phyloP scores from a whole-genome alignment of 768 basidiomycete genomes.

The Mycena sanguinolenta region DNA sequence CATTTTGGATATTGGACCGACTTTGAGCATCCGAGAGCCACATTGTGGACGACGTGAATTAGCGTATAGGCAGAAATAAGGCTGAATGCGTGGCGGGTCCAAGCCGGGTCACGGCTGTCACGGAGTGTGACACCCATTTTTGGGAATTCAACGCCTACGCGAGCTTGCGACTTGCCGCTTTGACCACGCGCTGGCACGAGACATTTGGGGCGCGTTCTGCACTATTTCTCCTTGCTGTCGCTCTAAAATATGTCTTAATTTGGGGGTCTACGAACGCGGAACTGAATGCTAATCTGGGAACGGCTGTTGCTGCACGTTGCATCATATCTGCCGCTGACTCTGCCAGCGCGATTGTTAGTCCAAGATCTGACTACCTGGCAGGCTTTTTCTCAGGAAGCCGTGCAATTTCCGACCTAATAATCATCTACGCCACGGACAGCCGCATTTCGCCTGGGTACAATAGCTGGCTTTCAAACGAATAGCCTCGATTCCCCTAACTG shows the following conservation, averaged over 20 bases:
- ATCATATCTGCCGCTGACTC: no score
- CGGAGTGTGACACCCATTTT: background rate
- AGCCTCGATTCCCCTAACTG: background rate
- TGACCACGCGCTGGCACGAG: background rate
- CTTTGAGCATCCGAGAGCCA: conserved; percentile 80
- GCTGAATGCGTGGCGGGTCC: conserved; percentile 16
- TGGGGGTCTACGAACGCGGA: no score
- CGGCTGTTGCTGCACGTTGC: background rate
- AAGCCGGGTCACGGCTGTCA: background rate
- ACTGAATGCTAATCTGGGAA: background rate
- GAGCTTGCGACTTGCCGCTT: conserved; percentile 7
- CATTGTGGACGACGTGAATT: conserved; percentile 52
- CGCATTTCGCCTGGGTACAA: conserved; percentile 6
- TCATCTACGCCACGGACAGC: no score
- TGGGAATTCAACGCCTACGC: background rate
- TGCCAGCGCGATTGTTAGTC: no score
- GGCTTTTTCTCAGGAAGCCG: no score
- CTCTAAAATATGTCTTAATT: background rate
- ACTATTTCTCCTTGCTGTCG: background rate
- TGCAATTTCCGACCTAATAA: no score
- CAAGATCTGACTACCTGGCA: no score
- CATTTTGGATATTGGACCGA: conserved; percentile 44
- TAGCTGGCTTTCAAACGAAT: background rate
- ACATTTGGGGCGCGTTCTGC: no score
- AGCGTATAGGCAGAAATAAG: conserved; percentile 5